Evolutionary conservation across 257 asterid genomes (phyloP), one percentile per base, ranked within the genome.

Genomic region (Perilla frutescens): DNA sequence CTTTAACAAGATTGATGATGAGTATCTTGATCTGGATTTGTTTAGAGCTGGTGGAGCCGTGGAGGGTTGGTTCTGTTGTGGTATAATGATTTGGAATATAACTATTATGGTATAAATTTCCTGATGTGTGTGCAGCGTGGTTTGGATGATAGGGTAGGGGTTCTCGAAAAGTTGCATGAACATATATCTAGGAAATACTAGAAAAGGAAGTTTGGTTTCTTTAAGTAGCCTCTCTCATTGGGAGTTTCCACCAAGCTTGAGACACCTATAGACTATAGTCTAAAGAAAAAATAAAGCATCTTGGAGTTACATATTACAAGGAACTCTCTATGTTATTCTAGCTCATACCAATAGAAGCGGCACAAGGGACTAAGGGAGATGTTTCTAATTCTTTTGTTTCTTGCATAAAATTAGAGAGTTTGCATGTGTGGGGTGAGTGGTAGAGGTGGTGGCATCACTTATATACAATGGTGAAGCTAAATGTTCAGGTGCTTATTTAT

Each of bases 1-100:
- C 36, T 47, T 44, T 50, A 8, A 45, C 39, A 51, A 47, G 10
- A 66, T 15, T 15, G 40, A 59, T 59, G 60, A 53, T 13, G 12
- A 31, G 14, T 62, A 50, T 51, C 66, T 60, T 48, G 69, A 10
- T 11, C 36, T 50, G 34, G 43, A 62, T 63, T 63, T 2, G 41
- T 65, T 12, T 47, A 29, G 51, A 9, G 26, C 26, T 20, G 26
- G 26, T 20, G 26, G 26, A 20, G 47, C 36, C 4, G n/a, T 66
- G 34, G 15, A 3, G 11, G 47, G 50, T 26, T 13, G 49, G 15
- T 13, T 39, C 8, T 4, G 9, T 50, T 13, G 32, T 66, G n/a
- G 45, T 48, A 45, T 64, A 7, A 7, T 45, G 11, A 34, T 49
- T 65, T 13, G 39, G 44, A 29, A n/a, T 65, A 32, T 14, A 41